Conservation (phyloP, 768 basidiomycete species). For the Hericium coralloides region DNA sequence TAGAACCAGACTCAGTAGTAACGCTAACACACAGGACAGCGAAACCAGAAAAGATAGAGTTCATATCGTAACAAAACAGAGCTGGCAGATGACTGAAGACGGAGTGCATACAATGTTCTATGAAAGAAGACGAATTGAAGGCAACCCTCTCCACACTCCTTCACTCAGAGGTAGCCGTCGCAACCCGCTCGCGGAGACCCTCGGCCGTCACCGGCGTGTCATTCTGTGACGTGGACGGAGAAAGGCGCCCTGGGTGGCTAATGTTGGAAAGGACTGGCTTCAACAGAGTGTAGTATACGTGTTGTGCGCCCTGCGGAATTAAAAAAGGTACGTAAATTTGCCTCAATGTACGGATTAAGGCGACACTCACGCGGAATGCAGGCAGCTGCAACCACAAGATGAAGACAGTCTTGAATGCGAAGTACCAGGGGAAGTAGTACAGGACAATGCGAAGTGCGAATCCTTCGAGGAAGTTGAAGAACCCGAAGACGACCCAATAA, state of each 20-base stretch:
- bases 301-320: conserved; percentile 68
- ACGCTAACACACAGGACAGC: no score
- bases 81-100: no score
- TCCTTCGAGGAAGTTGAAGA: conserved; percentile 88
- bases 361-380: conserved; percentile 58
- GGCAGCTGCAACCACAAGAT: conserved; percentile 90
- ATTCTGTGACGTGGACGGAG: conserved; percentile 38
- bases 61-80: no score
- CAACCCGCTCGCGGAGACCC: conserved; percentile 35
- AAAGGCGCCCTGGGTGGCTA: conserved; percentile 28
- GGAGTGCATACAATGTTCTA: not conserved
- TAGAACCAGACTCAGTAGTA: no score
- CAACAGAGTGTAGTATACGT: conserved; percentile 64
- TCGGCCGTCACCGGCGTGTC: conserved; percentile 42
- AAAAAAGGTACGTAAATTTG: not conserved
- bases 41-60: no score
- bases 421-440: conserved; percentile 94
- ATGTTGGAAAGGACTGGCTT: conserved; percentile 73
- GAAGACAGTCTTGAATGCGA: conserved; percentile 84
- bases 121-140: not conserved
- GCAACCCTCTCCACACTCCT: not conserved
- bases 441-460: conserved; percentile 77
- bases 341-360: conserved; percentile 1
- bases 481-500: conserved; percentile 94
- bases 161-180: conserved; percentile 30